These are phyloP conservation scores for Marchantia paleacea DNA, from an alignment of 225 moss, liverwort and hornwort species.

Conservation along the genomic window DNA sequence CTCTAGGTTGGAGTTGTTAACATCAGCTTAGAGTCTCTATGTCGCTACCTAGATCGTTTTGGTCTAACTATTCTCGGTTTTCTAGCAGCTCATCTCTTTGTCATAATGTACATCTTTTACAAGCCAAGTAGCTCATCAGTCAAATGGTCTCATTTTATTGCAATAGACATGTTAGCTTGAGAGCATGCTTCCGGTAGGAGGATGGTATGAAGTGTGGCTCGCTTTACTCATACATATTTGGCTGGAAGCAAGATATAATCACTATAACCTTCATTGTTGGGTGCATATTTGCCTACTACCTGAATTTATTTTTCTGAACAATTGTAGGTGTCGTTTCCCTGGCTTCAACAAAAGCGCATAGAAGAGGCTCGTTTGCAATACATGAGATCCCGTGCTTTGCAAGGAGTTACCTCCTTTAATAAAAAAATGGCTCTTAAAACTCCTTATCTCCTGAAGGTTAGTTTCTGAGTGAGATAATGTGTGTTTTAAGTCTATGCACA, in stretches of 20 bases:
- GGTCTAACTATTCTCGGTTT: no score
- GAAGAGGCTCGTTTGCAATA: constrained; percentile 84
- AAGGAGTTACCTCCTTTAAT: constrained; percentile 65
- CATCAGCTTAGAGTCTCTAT: neutral
- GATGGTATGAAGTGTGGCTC: neutral
- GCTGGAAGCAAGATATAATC: neutral
- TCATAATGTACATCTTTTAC: neutral
- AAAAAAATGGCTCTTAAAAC: constrained; percentile 35
- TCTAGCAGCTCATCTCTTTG: neutral
- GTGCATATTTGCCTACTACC: neutral
- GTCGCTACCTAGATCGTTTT: neutral
- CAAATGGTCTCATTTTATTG: no score
- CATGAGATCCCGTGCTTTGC: constrained; percentile 71
- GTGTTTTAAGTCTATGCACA: neutral
- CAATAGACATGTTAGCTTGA: no score
- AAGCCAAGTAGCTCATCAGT: no score
- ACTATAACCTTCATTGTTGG: neutral
- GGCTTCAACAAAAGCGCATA: constrained; percentile 92
- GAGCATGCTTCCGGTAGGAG: no score
- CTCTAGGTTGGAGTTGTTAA: neutral
- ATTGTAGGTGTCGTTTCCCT: constrained; percentile 73
- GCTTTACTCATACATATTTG: neutral
- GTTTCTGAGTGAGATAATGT: neutral
- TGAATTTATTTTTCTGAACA: neutral
- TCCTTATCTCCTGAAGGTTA: constrained; percentile 40